Percentiles rank a stretch among this genome's conserved stretches.
phyloP scores from a whole-genome alignment of 768 basidiomycete genomes.

The Leccinum boreale region DNA sequence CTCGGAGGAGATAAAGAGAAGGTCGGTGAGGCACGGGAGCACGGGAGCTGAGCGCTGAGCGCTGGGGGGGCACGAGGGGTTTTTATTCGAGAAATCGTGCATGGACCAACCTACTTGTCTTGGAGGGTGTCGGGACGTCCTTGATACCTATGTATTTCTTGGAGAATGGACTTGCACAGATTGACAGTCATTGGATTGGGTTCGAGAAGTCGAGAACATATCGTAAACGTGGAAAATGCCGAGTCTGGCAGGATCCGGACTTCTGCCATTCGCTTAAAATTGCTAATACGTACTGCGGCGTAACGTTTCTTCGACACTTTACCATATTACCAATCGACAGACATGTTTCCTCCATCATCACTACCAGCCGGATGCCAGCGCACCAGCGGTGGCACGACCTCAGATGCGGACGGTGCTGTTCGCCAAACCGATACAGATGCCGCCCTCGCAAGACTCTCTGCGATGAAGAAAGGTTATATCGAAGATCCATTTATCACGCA shows the following conservation, averaged over 20 bases:
- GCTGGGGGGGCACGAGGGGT: not conserved
- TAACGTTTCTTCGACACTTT: too few species aligned
- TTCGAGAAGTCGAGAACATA: too few species aligned
- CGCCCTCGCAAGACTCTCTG: constrained; percentile 80
- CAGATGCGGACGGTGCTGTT: constrained; percentile 57
- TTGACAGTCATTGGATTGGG: too few species aligned
- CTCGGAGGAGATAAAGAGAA: not conserved
- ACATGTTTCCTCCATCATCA: constrained; percentile 13
- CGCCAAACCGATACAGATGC: constrained; percentile 84
- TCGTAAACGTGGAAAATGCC: not conserved
- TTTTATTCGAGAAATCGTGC: not conserved
- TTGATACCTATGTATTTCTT: not conserved
- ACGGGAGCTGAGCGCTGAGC: not conserved
- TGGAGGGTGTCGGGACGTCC: not conserved
- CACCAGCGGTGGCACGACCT: not conserved
- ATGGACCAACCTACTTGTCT: too few species aligned
- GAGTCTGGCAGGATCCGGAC: not conserved
- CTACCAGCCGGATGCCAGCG: constrained; percentile 14
- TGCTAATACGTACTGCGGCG: not conserved
- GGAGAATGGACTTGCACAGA: not conserved
- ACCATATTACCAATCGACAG: not conserved
- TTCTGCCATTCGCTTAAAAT: not conserved
- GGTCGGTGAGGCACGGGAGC: not conserved
- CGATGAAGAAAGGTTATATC: constrained; percentile 76
- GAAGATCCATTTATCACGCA: constrained; percentile 67